Base-by-base conservation (phyloP, 2,329 filamentous ascomycete genomes). In the Aureobasidium sp. region DNA sequence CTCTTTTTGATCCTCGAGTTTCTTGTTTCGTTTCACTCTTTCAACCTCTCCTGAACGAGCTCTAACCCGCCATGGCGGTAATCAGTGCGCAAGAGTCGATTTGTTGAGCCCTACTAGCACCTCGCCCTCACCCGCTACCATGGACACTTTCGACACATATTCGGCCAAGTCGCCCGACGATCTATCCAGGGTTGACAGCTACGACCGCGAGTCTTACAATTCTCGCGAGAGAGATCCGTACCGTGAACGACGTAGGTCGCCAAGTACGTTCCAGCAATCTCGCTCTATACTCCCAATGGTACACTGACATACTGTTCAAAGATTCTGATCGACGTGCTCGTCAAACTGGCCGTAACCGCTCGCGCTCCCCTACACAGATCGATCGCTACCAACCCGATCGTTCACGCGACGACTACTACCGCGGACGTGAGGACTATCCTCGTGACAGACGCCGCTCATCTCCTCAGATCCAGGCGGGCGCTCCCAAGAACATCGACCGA, bases 321-420 rank as follows among this genome's bases (percentile, higher is more conserved):
- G 57, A 50, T 10, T 50, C 57, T 5, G 57, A 60, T 27, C 44
- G 57, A 17, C 57, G 57, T 34, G 27, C 26, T 51, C 57, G 57
- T 17, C 69, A 55, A 64, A 73, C 77, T 62, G 68, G 67, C 48
- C 87, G 87, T 64, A 89, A 87, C 48, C 85, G 87, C 66, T 91
- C 88, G 36, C 85, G 89, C 61, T 93, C 89, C 0, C 89, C 89
- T 3, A 77, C 78, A 23, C 79, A 83, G 15, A 85, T 91, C 63
- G 89, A 93, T 70, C 82, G 89, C 62, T 93, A 93, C 71, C 88
- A 92, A 69, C 89, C 89, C 26, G 82, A 87, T 55, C 84, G 88
- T 36, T 75, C 76, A 26, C 82, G 89, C 68, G 88, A 91, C 66
- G 88, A 91, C 60, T 87, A 88, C 69, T 80, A 79, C 56, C 79